Percentiles rank a stretch among this genome's conserved stretches.
phyloP scores from a whole-genome alignment of 2,329 filamentous ascomycete genomes.

The Dactylella cylindrospora region DNA sequence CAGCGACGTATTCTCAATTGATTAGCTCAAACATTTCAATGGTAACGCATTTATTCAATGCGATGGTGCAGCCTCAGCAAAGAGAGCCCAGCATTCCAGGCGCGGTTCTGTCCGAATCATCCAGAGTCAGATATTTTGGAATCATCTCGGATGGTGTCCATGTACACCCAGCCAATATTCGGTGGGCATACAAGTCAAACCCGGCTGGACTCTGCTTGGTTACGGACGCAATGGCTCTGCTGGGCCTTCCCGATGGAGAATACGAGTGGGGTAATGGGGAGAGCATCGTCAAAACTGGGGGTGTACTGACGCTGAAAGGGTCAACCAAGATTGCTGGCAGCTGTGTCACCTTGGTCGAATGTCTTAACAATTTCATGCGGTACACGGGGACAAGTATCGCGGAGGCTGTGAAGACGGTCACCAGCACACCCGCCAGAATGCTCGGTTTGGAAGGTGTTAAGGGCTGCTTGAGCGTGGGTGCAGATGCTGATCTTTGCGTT shows the following conservation, averaged over 20 bases:
- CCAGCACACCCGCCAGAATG: slow-evolving; percentile 75
- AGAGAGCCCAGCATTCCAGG: slow-evolving; percentile 90
- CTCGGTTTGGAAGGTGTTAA: slow-evolving; percentile 68
- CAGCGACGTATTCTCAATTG: slow-evolving; percentile 75
- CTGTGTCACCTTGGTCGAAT: slow-evolving; percentile 72
- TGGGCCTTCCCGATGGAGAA: slow-evolving; percentile 77
- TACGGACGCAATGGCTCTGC: slow-evolving; percentile 87
- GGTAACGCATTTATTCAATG: slow-evolving; percentile 93
- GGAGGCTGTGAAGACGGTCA: slow-evolving; percentile 71
- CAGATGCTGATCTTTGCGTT: slow-evolving; percentile 38
- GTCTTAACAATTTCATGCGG: slow-evolving; percentile 75
- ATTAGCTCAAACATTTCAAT: slow-evolving; percentile 76
- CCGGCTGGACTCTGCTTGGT: slow-evolving; percentile 83
- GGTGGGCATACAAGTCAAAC: slow-evolving; percentile 84
- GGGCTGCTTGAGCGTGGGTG: slow-evolving; percentile 54
- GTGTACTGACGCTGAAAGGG: slow-evolving; percentile 72
- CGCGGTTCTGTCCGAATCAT: slow-evolving; percentile 69
- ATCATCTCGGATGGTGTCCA: slow-evolving; percentile 91
- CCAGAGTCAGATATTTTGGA: slow-evolving; percentile 73
- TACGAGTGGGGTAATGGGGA: slow-evolving; percentile 83
- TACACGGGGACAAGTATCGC: slow-evolving; percentile 71
- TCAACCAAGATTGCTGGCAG: slow-evolving; percentile 77
- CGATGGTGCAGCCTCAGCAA: slow-evolving; percentile 87
- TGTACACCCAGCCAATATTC: slow-evolving; percentile 81
- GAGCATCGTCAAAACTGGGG: slow-evolving; percentile 68